Conservation (phyloP, 805 yeast species). For the Spathaspora gorwiae region DNA sequence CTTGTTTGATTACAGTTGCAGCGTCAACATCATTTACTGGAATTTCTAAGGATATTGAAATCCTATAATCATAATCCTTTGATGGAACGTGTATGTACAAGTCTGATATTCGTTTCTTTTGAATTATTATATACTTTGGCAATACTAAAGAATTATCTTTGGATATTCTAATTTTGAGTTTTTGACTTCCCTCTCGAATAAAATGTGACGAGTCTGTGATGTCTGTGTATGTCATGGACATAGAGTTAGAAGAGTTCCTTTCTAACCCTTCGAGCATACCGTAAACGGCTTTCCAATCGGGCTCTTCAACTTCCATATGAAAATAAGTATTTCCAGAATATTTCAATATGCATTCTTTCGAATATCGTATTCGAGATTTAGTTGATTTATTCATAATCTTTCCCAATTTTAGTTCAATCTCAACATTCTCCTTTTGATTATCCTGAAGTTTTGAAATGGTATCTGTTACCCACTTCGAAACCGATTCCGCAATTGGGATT, state of each 20-base stretch:
- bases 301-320: conserved; percentile 62
- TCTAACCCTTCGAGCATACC: conserved; percentile 54
- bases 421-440: conserved; percentile 34
- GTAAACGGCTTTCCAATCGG: conserved; percentile 53
- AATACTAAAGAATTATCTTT: conserved; percentile 57
- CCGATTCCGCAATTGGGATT: too few relatives aligned
- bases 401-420: conserved; percentile 74
- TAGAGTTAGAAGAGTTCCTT: conserved; percentile 34
- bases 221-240: conserved; percentile 53
- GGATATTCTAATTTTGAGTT: conserved; percentile 58
- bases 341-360: conserved; percentile 61
- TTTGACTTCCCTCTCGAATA: conserved; percentile 57
- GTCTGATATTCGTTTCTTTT: neutral
- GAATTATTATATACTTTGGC: conserved; percentile 54
- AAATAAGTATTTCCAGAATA: conserved; percentile 53
- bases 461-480: too few relatives aligned
- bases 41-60: neutral
- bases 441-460: too few relatives aligned
- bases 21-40: neutral
- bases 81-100: neutral
- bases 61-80: neutral
- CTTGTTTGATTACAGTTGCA: neutral
- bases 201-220: conserved; percentile 60
- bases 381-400: conserved; percentile 58
- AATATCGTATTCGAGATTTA: conserved; percentile 50